Conservation (phyloP, 2,329 filamentous ascomycete genomes). For the Chaetothyriales sp. region DNA sequence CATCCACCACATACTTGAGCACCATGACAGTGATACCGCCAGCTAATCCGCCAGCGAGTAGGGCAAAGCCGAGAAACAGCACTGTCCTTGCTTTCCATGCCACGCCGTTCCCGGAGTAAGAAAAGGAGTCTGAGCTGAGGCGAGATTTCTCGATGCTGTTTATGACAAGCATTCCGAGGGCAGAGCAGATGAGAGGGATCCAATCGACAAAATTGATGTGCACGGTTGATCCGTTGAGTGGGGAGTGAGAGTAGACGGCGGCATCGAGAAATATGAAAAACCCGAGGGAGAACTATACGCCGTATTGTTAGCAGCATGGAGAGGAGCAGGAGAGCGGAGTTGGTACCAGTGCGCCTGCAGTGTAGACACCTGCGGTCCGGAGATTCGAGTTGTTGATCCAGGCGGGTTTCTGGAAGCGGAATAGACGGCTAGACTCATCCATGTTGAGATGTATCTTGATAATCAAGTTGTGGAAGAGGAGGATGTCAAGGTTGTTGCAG, state of each 20-base stretch:
- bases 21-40: constrained; percentile 53
- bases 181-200: constrained; percentile 55
- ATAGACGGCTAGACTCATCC: constrained; percentile 37
- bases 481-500: neutral
- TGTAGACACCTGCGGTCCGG: constrained; percentile 50
- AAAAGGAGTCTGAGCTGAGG: constrained; percentile 48
- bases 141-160: constrained; percentile 56
- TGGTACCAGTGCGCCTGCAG: constrained; percentile 48
- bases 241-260: constrained; percentile 46
- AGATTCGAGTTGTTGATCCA: constrained; percentile 52
- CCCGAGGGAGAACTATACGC: constrained; percentile 47
- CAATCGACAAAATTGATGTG: constrained; percentile 58
- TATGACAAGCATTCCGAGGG: constrained; percentile 56
- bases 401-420: constrained; percentile 51
- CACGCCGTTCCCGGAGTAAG: constrained; percentile 48
- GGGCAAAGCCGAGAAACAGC: constrained; percentile 53
- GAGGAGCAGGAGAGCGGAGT: neutral
- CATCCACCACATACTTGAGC: constrained; percentile 49
- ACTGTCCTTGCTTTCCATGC: constrained; percentile 58
- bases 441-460: neutral
- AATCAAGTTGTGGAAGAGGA: neutral
- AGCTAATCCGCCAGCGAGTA: constrained; percentile 52
- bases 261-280: constrained; percentile 57
- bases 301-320: neutral
- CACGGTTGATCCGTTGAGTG: constrained; percentile 44